Conservation (phyloP, 768 basidiomycete species). For the Postia placenta region DNA sequence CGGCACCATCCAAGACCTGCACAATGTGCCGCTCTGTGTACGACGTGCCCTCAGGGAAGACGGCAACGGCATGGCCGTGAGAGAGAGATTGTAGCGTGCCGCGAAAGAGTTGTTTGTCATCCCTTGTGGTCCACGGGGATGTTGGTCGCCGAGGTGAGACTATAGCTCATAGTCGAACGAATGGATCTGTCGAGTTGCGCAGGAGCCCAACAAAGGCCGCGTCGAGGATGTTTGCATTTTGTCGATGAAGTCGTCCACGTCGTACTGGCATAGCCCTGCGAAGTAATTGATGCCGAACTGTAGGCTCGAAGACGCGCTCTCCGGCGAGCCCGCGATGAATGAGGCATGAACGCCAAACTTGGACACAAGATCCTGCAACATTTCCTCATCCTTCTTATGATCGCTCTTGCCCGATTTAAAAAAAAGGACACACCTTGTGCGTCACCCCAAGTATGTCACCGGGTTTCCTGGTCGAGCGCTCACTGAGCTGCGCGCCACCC, state of each 20-base stretch:
- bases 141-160: slow-evolving; percentile 88
- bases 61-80: slow-evolving; percentile 76
- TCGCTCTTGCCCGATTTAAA: slow-evolving; percentile 69
- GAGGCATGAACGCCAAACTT: no score
- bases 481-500: slow-evolving; percentile 61
- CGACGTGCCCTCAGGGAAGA: slow-evolving; percentile 92
- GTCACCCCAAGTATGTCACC: slow-evolving; percentile 71
- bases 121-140: slow-evolving; percentile 95
- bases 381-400: no score
- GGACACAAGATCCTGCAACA: no score
- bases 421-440: slow-evolving; percentile 62
- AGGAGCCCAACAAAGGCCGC: no score
- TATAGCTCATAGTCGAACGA: no score
- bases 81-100: slow-evolving; percentile 85
- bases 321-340: no score
- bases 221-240: no score
- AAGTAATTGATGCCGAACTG: no score
- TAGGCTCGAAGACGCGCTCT: no score
- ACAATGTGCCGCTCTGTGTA: slow-evolving; percentile 93
- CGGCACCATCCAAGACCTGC: slow-evolving; percentile 89
- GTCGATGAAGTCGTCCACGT: no score
- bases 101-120: slow-evolving; percentile 81
- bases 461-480: slow-evolving; percentile 64
- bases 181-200: no score
- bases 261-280: no score